Percentiles rank a stretch among this genome's conserved stretches.
Conservation (phyloP, 2,329 filamentous ascomycete species). For the Botrytis byssoidea region DNA sequence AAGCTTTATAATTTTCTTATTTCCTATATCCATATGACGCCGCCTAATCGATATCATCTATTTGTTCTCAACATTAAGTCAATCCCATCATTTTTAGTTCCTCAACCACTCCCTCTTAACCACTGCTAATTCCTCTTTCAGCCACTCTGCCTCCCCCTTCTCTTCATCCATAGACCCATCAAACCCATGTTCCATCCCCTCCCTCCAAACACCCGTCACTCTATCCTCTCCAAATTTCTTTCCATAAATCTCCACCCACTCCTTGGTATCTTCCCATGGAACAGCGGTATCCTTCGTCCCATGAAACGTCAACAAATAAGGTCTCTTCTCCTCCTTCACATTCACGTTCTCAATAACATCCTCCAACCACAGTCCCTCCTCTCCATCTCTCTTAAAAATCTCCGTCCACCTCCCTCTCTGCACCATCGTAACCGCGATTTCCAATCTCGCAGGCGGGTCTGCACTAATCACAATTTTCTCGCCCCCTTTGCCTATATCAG, state of each 20-base stretch:
- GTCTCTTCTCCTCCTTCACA: not conserved
- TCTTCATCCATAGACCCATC: not conserved
- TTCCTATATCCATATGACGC: not conserved
- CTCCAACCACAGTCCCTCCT: constrained; percentile 2
- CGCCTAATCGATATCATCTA: not conserved
- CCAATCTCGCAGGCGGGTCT: not conserved
- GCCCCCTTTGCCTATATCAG: not conserved
- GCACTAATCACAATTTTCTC: not conserved
- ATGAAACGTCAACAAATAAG: constrained; percentile 4
- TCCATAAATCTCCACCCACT: not conserved
- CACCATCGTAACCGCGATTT: constrained; percentile 3
- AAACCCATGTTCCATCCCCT: constrained; percentile 9
- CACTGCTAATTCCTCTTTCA: not conserved
- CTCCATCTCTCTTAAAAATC: not conserved
- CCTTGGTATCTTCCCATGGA: not conserved
- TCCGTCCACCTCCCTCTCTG: constrained; percentile 8
- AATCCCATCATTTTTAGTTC: not conserved
- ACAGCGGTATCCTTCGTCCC: not conserved
- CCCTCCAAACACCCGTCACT: not conserved
- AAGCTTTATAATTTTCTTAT: not conserved
- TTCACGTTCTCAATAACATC: not conserved
- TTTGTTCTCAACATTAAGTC: not conserved
- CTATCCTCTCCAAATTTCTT: not conserved
- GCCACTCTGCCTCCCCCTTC: not conserved
- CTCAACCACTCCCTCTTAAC: constrained; percentile 4